Conservation (phyloP, 441 rosid species). For the Dalechampia spathulata region DNA sequence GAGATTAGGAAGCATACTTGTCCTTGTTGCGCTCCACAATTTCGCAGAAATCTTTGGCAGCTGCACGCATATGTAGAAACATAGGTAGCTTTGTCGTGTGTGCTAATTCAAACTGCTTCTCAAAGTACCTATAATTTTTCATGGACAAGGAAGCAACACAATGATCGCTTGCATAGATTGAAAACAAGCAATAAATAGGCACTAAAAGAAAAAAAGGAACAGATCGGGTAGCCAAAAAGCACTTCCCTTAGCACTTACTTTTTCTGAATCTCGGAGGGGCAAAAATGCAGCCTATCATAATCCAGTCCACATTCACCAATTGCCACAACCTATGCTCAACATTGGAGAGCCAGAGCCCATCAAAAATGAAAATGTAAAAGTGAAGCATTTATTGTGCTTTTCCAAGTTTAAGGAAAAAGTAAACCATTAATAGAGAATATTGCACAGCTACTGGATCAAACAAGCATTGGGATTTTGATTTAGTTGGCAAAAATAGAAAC, state of each 20-base stretch:
- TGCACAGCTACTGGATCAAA: background rate
- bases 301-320: conserved; percentile 95
- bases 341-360: conserved; percentile 7
- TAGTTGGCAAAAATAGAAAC: background rate
- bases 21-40: conserved; percentile 58
- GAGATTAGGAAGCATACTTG: conserved; percentile 34
- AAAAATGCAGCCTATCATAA: conserved; percentile 90
- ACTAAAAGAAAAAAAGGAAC: background rate
- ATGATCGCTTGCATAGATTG: background rate
- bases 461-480: background rate
- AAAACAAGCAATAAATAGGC: conserved; percentile 3
- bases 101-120: conserved; percentile 95
- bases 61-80: conserved; percentile 98
- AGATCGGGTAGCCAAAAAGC: background rate
- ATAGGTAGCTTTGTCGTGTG: conserved; percentile 79
- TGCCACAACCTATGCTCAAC: conserved; percentile 57
- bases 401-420: background rate
- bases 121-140: conserved; percentile 56
- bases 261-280: conserved; percentile 69
- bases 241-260: conserved; percentile 44
- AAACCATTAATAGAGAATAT: background rate
- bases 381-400: background rate
- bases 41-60: conserved; percentile 83
- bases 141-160: background rate
- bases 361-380: background rate